Conservation (phyloP, 176 grass and related monocot species). For the Miscanthus lutarioriparius region DNA sequence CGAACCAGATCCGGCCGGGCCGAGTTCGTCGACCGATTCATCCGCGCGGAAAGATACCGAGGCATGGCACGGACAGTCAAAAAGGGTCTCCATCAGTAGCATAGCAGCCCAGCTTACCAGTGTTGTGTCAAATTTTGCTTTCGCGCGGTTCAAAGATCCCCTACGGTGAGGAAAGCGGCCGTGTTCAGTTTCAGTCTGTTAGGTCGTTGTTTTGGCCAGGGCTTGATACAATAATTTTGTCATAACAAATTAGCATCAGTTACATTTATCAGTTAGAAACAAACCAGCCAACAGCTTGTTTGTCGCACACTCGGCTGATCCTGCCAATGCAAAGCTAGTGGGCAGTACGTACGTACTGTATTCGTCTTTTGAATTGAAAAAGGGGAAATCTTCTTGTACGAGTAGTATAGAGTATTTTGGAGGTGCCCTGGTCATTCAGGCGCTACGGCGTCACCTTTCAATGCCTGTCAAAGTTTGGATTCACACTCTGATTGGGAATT, state of each 20-base stretch:
- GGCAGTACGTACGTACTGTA: too few species aligned
- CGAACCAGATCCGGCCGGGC: conserved; percentile 11
- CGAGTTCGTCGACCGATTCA: not conserved
- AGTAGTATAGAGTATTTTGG: not conserved
- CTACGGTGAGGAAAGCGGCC: conserved; percentile 17
- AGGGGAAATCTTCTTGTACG: too few species aligned
- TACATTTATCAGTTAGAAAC: too few species aligned
- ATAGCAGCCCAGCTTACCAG: not conserved
- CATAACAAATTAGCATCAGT: too few species aligned
- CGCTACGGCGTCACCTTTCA: not conserved
- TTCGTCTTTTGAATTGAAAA: too few species aligned
- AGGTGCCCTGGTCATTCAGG: not conserved
- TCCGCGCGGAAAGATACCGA: not conserved
- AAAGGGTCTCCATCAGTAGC: conserved; percentile 17
- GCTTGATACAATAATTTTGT: too few species aligned
- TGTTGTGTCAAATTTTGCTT: conserved; percentile 46
- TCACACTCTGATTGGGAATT: conserved; percentile 19
- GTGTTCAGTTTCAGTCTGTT: too few species aligned
- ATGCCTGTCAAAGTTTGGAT: conserved; percentile 6
- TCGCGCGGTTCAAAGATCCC: conserved; percentile 45
- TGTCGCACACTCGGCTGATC: not conserved
- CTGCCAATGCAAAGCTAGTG: not conserved
- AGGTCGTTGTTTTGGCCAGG: too few species aligned
- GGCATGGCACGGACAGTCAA: conserved; percentile 21
- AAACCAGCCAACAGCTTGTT: too few species aligned